Evolutionary conservation across 1,284 basidiomycete genomes (phyloP).

Genomic region (Takashimella koratensis): DNA sequence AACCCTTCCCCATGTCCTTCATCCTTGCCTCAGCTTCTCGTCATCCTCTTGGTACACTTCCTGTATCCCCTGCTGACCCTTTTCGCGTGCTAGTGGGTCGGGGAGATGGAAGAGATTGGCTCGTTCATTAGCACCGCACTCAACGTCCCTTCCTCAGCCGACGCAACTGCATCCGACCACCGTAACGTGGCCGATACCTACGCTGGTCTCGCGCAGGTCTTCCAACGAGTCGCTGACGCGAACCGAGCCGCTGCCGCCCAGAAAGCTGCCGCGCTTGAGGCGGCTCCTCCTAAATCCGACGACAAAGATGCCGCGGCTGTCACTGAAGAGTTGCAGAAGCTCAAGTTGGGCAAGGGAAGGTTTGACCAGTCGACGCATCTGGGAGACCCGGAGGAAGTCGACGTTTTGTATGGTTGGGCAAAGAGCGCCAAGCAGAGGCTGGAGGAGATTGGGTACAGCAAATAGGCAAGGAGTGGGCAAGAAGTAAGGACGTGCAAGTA

Average conservation of each 20-base stretch:
- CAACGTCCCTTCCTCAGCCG: neutral
- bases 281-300: constrained; percentile 6
- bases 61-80: neutral
- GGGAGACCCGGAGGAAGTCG: constrained; percentile 6
- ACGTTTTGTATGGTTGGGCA: constrained; percentile 6
- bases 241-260: neutral
- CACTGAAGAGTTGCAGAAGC: neutral
- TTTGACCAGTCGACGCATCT: neutral
- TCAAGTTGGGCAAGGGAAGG: neutral
- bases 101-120: constrained; percentile 23
- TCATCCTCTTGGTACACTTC: too few relatives aligned
- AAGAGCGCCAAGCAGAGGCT: constrained; percentile 13
- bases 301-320: neutral
- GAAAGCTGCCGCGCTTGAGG: too few relatives aligned
- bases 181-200: constrained; percentile 7
- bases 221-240: constrained; percentile 17
- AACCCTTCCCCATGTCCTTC: neutral
- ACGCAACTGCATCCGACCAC: neutral
- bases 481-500: too few relatives aligned
- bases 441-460: constrained; percentile 6
- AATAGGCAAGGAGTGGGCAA: neutral
- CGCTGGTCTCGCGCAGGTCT: constrained; percentile 14
- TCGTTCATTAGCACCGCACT: constrained; percentile 15
- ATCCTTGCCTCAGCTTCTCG: too few relatives aligned
- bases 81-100: constrained; percentile 9